These are phyloP conservation scores for Rosa chinensis DNA, from an alignment of 306 rosid species.

Conservation along the genomic window DNA sequence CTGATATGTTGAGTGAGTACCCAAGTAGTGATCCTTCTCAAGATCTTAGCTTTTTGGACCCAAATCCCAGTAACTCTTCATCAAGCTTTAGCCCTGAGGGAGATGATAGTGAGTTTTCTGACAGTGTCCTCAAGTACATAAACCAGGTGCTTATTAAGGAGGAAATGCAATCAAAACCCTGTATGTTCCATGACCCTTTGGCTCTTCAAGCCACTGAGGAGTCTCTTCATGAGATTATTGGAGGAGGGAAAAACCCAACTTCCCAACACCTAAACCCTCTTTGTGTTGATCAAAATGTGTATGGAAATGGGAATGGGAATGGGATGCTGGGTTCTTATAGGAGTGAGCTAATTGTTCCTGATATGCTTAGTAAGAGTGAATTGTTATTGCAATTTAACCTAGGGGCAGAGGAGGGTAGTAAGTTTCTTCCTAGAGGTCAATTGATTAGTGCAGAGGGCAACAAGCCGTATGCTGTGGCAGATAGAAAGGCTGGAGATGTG, in stretches of 20 bases:
- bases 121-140: conserved; percentile 41
- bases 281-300: background rate
- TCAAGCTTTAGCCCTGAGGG: conserved; percentile 25
- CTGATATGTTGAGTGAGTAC: conserved; percentile 22
- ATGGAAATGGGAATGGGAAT: background rate
- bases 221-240: conserved; percentile 48
- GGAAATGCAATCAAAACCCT: conserved; percentile 47
- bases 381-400: conserved; percentile 51
- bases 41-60: too few relatives aligned
- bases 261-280: conserved; percentile 29
- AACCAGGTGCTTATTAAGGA: conserved; percentile 66
- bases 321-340: conserved; percentile 26
- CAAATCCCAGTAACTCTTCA: background rate
- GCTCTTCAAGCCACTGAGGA: conserved; percentile 54
- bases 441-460: conserved; percentile 35
- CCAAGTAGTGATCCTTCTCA: conserved; percentile 22
- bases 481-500: conserved; percentile 25
- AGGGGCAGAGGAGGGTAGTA: conserved; percentile 61
- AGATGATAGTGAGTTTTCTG: conserved; percentile 46
- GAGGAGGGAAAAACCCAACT: conserved; percentile 28
- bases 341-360: conserved; percentile 28
- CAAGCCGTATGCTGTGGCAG: conserved; percentile 11
- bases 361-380: conserved; percentile 41
- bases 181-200: conserved; percentile 34
- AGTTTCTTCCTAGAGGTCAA: conserved; percentile 55